Base-by-base conservation (phyloP, 2,329 filamentous ascomycete genomes). In the Trichoderma polysporum region DNA sequence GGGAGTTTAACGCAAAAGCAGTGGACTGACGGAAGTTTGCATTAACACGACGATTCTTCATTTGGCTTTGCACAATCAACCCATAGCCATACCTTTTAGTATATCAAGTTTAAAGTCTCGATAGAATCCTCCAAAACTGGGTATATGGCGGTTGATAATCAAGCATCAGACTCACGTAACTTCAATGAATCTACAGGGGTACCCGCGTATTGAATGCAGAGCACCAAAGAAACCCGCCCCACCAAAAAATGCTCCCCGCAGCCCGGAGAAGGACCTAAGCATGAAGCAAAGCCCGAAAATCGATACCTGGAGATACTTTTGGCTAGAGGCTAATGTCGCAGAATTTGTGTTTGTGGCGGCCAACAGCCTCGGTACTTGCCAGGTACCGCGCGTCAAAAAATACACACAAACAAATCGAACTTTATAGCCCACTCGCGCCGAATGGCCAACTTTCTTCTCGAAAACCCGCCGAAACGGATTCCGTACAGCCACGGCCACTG, bases 201-300 rank as follows among this genome's bases (percentile, higher is more conserved):
- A 33, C 17, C 33, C 5, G 13, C 9, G n/a, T 19, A 5, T 19
- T 54, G 17, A 35, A 39, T 27, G 35, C 53, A 39, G 4, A 45
- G 33, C 35, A 29, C n/a, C 27, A 22, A 3, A 19, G 22, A 39
- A 17, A 22, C 10, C 22, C 22, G 61, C 61, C 61, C 61, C 61
- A 56, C 61, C 37, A 10, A 60, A 39, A 63, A 37, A 27, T 17
- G 50, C 50, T 56, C 61, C 52, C 61, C 61, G 61, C 58, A 52
- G 58, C 58, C 41, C 41, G 9, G 31, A 17, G 17, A 27, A 56
- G 37, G 53, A 41, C 37, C 29, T 37, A 52, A n/a, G 25, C 45
- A n/a, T 39, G 19, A 47, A 29, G 37, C 29, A 64, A 54, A 47
- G 22, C 41, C 61, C 61, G 61, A 45, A 47, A 29, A 35, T 19